Evolutionary conservation across 225 moss, liverwort and hornwort species (phyloP).

Genomic region (Polytrichum commune): DNA sequence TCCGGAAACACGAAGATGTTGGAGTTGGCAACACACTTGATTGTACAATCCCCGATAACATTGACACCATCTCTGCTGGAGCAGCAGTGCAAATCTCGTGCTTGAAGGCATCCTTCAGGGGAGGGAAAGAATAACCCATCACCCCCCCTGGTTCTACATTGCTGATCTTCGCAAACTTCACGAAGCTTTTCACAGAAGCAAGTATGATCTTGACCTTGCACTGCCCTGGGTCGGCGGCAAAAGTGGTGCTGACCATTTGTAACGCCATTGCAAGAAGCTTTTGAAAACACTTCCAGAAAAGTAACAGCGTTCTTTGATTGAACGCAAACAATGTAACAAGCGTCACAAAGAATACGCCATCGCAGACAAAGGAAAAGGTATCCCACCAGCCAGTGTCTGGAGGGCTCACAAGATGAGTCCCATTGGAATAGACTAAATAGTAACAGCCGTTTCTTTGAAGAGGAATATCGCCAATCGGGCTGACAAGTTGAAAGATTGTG

Average conservation of each 20-base stretch:
- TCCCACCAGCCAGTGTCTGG: constrained; percentile 18
- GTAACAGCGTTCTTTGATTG: constrained; percentile 15
- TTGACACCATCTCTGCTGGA: constrained; percentile 36
- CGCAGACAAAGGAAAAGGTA: constrained; percentile 9
- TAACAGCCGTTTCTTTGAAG: constrained; percentile 30
- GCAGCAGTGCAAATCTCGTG: constrained; percentile 33
- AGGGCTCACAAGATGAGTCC: constrained; percentile 18
- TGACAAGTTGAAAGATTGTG: constrained; percentile 1
- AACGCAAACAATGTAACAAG: constrained; percentile 31
- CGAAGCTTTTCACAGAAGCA: constrained; percentile 27
- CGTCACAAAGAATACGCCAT: constrained; percentile 40
- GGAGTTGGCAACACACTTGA: constrained; percentile 17
- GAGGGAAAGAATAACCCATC: constrained; percentile 5
- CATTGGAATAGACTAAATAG: constrained; percentile 31
- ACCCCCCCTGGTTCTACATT: constrained; percentile 35
- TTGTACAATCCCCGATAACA: constrained; percentile 17
- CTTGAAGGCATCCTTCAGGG: constrained; percentile 42
- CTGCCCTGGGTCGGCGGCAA: constrained; percentile 40
- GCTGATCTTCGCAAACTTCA: neutral
- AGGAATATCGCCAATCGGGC: constrained; percentile 29
- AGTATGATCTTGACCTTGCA: constrained; percentile 19
- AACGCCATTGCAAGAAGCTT: constrained; percentile 41
- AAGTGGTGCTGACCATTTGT: constrained; percentile 30
- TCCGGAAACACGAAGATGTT: constrained; percentile 16
- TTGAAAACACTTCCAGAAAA: constrained; percentile 35